Conservation (phyloP, 441 rosid species). For the Heliophila coronopifolia region DNA sequence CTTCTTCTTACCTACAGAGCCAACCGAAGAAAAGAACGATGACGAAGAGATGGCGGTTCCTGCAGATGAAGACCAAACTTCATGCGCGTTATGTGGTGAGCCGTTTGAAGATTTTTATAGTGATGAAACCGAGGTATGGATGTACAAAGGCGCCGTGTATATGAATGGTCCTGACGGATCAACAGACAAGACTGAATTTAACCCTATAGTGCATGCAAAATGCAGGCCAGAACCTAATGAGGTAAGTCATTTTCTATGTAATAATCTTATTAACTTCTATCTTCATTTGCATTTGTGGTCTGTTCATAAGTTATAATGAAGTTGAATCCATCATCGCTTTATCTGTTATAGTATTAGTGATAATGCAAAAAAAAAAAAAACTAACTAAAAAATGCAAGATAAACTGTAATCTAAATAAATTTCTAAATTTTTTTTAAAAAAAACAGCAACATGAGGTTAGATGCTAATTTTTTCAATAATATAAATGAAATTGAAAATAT, state of each 20-base stretch:
- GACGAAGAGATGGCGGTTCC: constrained; percentile 95
- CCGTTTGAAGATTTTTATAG: constrained; percentile 91
- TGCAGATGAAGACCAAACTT: constrained; percentile 89
- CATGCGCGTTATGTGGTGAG: constrained; percentile 93
- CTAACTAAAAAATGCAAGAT: too few species aligned
- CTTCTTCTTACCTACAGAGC: constrained; percentile 72
- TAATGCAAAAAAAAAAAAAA: too few species aligned
- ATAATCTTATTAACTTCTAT: too few species aligned
- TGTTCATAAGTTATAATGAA: not conserved
- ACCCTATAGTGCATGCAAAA: constrained; percentile 97
- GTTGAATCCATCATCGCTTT: not conserved
- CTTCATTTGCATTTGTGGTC: constrained; percentile 8
- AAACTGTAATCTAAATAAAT: too few species aligned
- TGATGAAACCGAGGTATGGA: constrained; percentile 96
- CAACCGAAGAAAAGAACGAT: constrained; percentile 61
- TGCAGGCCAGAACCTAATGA: constrained; percentile 77
- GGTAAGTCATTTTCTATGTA: constrained; percentile 30
- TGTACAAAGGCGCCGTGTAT: constrained; percentile 95
- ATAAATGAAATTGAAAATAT: too few species aligned
- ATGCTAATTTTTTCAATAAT: too few species aligned
- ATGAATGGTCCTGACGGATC: constrained; percentile 64
- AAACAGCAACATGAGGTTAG: too few species aligned
- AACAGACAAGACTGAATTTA: constrained; percentile 67
- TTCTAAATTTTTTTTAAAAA: too few species aligned
- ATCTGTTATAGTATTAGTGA: not conserved